Percentiles rank a stretch among this genome's conserved stretches.
phyloP scores from a whole-genome alignment of 768 basidiomycete genomes.

The Mycena venus region DNA sequence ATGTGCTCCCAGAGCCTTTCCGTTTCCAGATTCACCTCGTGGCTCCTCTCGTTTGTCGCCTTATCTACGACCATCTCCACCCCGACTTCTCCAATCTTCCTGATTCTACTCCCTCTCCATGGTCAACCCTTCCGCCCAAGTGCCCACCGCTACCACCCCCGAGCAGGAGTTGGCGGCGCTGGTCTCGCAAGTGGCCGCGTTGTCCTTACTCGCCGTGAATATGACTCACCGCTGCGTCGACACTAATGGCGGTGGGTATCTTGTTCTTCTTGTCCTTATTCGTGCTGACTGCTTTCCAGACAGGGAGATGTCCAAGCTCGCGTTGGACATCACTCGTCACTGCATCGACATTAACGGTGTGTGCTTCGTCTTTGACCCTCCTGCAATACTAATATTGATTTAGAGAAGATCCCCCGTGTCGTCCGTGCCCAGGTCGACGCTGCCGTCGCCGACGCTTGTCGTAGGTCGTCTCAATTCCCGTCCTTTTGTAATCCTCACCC shows the following conservation, averaged over 20 bases:
- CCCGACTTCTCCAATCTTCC: not conserved
- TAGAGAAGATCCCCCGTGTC: not conserved
- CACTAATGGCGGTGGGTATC: not conserved
- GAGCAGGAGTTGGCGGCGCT: conserved; percentile 3
- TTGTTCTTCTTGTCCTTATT: not conserved
- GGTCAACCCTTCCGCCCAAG: not conserved
- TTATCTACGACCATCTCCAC: not conserved
- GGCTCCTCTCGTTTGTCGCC: not conserved
- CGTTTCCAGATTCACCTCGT: not conserved
- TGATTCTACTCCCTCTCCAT: not conserved
- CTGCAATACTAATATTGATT: not conserved
- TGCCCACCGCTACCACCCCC: not conserved
- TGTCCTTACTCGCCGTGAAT: not conserved
- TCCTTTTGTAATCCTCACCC: too few relatives aligned
- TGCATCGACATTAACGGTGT: conserved; percentile 1
- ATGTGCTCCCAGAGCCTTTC: not conserved
- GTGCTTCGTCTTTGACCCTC: not conserved
- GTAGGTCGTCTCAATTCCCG: not conserved
- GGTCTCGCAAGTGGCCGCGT: not conserved
- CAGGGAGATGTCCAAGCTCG: not conserved
- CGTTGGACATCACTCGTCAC: not conserved
- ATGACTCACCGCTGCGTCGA: not conserved
- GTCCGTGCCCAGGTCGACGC: not conserved
- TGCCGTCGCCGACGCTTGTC: not conserved
- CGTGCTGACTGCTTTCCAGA: not conserved